Conservation (phyloP, 768 basidiomycete genomes). For the Lactifluus subvellereus region DNA sequence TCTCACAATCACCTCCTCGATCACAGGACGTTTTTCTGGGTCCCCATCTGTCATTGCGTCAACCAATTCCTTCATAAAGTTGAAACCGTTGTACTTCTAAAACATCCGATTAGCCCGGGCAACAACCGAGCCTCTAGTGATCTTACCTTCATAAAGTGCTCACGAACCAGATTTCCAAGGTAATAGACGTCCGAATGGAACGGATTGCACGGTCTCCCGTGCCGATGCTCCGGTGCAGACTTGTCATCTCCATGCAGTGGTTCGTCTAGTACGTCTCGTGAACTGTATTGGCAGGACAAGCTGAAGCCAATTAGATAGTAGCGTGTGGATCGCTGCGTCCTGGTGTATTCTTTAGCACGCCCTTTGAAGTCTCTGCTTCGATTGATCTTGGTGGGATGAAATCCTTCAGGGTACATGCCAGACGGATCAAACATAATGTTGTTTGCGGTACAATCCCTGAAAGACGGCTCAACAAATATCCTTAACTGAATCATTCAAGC, state of each 20-base stretch:
- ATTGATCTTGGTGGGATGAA: neutral
- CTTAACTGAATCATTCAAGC: conserved; percentile 18
- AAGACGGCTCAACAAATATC: neutral
- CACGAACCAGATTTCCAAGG: conserved; percentile 31
- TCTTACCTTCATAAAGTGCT: conserved; percentile 26
- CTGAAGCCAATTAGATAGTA: conserved; percentile 31
- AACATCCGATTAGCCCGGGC: conserved; percentile 8
- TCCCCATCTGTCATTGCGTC: no score
- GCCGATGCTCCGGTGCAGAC: conserved; percentile 32
- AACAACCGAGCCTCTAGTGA: no score
- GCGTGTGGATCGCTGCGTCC: conserved; percentile 28
- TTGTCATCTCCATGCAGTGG: conserved; percentile 39
- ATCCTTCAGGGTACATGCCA: no score
- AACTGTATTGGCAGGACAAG: conserved; percentile 25
- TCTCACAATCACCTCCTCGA: conserved; percentile 15
- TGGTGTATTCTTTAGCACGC: neutral
- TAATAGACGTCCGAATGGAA: conserved; percentile 23
- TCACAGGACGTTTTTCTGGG: no score
- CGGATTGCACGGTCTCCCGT: conserved; percentile 24
- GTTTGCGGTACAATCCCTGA: conserved; percentile 15
- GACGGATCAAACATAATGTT: no score
- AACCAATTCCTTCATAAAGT: conserved; percentile 28
- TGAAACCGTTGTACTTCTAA: conserved; percentile 27
- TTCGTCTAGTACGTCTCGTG: conserved; percentile 27
- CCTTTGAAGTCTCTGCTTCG: conserved; percentile 26